Evolutionary conservation across 176 grass and related monocot species (phyloP).

Genomic region (Leersia perrieri): DNA sequence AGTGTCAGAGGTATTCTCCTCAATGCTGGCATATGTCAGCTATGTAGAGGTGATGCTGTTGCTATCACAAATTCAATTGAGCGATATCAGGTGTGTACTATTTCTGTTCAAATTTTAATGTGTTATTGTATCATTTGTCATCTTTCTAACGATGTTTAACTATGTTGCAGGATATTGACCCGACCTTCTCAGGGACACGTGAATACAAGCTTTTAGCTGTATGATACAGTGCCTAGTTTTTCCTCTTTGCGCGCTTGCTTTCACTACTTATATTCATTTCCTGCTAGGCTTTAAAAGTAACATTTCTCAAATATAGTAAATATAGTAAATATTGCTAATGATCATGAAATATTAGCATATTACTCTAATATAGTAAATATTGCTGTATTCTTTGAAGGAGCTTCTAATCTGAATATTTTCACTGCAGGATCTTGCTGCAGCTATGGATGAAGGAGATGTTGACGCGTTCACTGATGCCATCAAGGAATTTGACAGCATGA

Average conservation of each 20-base stretch:
- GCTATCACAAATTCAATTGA: conserved; percentile 90
- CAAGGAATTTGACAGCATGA: conserved; percentile 98
- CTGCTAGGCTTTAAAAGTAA: not conserved
- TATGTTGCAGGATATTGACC: conserved; percentile 82
- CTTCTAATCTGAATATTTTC: conserved; percentile 7
- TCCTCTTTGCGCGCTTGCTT: conserved; percentile 3
- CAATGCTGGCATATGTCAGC: conserved; percentile 95
- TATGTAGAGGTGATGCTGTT: conserved; percentile 88
- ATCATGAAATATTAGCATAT: conserved; percentile 5
- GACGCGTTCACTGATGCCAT: conserved; percentile 87
- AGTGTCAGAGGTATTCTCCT: conserved; percentile 93
- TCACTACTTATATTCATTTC: conserved; percentile 11
- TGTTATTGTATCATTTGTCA: conserved; percentile 23
- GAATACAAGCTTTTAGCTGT: conserved; percentile 97
- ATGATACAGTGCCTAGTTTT: conserved; percentile 25
- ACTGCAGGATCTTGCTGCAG: conserved; percentile 80
- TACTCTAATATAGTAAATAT: not conserved
- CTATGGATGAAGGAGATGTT: conserved; percentile 96
- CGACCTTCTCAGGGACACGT: conserved; percentile 89
- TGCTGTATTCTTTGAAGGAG: not conserved
- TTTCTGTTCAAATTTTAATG: conserved; percentile 11
- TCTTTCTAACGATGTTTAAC: conserved; percentile 24
- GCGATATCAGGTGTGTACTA: conserved; percentile 74
- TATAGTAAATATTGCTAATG: no score
- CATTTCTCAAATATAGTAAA: not conserved